Evolutionary conservation across 176 grass and related monocot genomes (phyloP).

Genomic region (Hyparrhenia diplandra): DNA sequence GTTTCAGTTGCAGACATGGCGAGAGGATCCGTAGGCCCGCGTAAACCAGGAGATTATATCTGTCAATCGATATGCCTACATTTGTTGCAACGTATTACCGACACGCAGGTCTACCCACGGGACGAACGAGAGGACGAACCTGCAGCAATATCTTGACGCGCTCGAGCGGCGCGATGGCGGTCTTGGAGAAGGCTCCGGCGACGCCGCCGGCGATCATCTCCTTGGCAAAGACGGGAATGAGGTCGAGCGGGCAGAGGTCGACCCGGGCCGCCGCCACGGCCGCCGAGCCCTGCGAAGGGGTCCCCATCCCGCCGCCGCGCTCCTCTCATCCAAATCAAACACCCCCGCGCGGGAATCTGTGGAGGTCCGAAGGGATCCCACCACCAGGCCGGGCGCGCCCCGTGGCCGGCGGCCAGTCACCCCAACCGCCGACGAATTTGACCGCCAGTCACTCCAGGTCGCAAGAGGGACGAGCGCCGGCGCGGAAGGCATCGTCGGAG

Average conservation of each 20-base stretch:
- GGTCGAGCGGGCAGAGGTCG: conserved; percentile 66
- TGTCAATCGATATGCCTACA: background rate
- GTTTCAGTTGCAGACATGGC: too few species aligned
- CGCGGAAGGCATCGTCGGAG: too few species aligned
- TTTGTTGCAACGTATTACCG: background rate
- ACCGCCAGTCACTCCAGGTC: too few species aligned
- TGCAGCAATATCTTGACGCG: conserved; percentile 91
- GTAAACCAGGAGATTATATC: background rate
- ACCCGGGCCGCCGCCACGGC: conserved; percentile 76
- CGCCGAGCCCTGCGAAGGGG: conserved; percentile 79
- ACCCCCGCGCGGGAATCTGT: conserved; percentile 22
- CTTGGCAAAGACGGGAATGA: conserved; percentile 80
- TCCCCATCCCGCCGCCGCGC: conserved; percentile 41
- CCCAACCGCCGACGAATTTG: conserved; percentile 32
- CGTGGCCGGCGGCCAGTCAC: background rate
- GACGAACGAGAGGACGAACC: conserved; percentile 37
- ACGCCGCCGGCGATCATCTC: conserved; percentile 85
- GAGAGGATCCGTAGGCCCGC: background rate
- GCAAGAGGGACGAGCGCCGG: too few species aligned
- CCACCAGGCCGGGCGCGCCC: background rate
- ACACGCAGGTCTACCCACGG: background rate
- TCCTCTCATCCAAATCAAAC: conserved; percentile 54
- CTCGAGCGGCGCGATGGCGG: conserved; percentile 86
- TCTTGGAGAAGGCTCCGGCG: conserved; percentile 90
- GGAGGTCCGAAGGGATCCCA: conserved; percentile 28